Percentiles rank a stretch among this genome's conserved stretches.
phyloP scores from a whole-genome alignment of 192 early-diverging fungal species.

The Lunasporangiospora selenospora region DNA sequence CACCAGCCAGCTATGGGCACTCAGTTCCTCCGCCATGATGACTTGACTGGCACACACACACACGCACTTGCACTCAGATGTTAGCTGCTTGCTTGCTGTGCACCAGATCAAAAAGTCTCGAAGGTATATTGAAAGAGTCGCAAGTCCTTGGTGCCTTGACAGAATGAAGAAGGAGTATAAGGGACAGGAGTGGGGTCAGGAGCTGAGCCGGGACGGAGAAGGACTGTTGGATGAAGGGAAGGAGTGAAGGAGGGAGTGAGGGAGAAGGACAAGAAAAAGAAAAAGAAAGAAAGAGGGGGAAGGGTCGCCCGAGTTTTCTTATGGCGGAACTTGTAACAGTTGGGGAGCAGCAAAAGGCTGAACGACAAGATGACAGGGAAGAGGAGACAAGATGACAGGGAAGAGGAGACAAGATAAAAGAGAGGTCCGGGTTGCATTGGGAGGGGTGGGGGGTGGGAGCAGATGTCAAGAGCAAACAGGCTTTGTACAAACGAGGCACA shows the following conservation, averaged over 20 bases:
- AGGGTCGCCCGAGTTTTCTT: too few relatives aligned
- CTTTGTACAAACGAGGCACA: conserved; percentile 19
- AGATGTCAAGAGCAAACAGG: background rate
- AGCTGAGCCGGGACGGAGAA: background rate
- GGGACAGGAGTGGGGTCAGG: background rate
- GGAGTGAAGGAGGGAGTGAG: conserved; percentile 1
- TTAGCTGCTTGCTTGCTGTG: background rate
- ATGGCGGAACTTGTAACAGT: background rate
- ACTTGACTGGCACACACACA: too few relatives aligned
- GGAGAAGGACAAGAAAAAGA: background rate
- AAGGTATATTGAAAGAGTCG: background rate
- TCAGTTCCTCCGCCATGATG: conserved; percentile 23
- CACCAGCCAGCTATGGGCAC: conserved; percentile 64
- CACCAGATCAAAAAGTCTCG: background rate
- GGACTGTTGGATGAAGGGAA: background rate
- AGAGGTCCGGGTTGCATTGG: background rate
- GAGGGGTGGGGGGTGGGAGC: background rate
- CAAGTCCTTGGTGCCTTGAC: conserved; percentile 4
- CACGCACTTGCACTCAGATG: background rate
- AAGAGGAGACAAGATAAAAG: background rate
- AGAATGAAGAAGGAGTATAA: background rate
- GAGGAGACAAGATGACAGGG: background rate
- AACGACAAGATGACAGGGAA: background rate
- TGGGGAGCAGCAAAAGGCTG: background rate
- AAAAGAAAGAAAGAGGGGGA: background rate